Percentiles rank a stretch among this genome's conserved stretches.
Conservation (phyloP, 139 green algal species). For the Deuterostichococcus epilithicus region DNA sequence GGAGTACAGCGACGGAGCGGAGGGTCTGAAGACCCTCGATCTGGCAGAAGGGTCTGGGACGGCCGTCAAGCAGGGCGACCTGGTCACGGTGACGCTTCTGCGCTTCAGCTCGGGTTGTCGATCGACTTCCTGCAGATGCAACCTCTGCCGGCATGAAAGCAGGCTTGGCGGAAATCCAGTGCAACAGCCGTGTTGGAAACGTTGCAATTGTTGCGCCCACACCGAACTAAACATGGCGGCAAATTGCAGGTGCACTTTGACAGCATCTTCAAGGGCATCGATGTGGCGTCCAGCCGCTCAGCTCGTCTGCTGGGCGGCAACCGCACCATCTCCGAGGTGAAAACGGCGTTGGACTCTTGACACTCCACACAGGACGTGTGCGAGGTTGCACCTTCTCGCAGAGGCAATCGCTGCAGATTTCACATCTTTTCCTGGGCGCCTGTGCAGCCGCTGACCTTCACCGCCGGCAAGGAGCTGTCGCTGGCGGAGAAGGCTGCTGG, state of each 20-base stretch:
- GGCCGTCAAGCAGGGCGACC: slow-evolving; percentile 42
- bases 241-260: slow-evolving; percentile 86
- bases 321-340: slow-evolving; percentile 82
- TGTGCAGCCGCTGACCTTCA: slow-evolving; percentile 80
- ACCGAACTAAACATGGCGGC: neutral
- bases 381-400: too few species aligned
- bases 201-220: neutral
- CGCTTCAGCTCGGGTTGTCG: neutral
- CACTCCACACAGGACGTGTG: too few species aligned
- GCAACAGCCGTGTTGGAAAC: neutral
- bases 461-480: slow-evolving; percentile 55
- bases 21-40: slow-evolving; percentile 68
- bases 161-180: neutral
- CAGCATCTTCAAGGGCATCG: slow-evolving; percentile 73
- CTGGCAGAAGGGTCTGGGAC: slow-evolving; percentile 54
- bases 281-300: slow-evolving; percentile 78
- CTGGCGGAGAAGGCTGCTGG: slow-evolving; percentile 25
- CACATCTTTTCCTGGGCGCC: neutral
- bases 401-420: too few species aligned
- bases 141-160: neutral
- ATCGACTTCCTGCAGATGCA: neutral
- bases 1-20: slow-evolving; percentile 51
- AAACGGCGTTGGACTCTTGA: neutral
- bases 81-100: slow-evolving; percentile 46
- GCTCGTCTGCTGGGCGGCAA: slow-evolving; percentile 87